Percentiles rank a stretch among this genome's conserved stretches.
phyloP scores from a whole-genome alignment of 176 grass and related monocot genomes.

The Bonia amplexicaulis region DNA sequence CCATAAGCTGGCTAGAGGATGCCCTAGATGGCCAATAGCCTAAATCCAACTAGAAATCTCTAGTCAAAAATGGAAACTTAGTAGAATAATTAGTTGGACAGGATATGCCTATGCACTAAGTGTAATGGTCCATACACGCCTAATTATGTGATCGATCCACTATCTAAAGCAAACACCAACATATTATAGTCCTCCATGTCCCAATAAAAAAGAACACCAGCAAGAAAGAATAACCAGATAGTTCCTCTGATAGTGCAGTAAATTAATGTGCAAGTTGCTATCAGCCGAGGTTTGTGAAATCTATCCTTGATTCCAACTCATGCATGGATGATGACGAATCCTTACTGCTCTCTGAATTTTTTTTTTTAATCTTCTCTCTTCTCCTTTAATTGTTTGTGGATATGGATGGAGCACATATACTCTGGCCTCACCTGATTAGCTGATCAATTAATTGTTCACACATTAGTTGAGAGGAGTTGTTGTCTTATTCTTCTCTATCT shows the following conservation, averaged over 20 bases:
- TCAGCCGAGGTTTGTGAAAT: constrained; percentile 31
- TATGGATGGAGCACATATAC: constrained; percentile 18
- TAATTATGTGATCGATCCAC: constrained; percentile 44
- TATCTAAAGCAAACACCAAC: constrained; percentile 38
- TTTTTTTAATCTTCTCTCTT: background rate
- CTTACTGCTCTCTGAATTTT: background rate
- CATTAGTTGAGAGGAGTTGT: constrained; percentile 1
- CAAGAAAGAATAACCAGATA: constrained; percentile 17
- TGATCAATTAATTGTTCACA: background rate
- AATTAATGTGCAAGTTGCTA: constrained; percentile 30
- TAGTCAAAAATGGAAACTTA: constrained; percentile 29
- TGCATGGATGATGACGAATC: background rate
- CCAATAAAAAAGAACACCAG: background rate
- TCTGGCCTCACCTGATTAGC: background rate
- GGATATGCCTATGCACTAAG: constrained; percentile 15
- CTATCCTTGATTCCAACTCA: constrained; percentile 29
- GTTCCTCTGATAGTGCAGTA: constrained; percentile 32
- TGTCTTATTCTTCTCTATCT: background rate
- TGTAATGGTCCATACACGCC: constrained; percentile 20
- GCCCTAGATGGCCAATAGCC: background rate
- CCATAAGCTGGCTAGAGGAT: background rate
- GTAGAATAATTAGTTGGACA: constrained; percentile 6
- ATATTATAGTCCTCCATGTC: background rate
- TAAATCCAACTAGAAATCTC: constrained; percentile 28
- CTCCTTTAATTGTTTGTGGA: constrained; percentile 26